Conservation (phyloP, 208 protist genomes). For the Leishmania amazonensis region DNA sequence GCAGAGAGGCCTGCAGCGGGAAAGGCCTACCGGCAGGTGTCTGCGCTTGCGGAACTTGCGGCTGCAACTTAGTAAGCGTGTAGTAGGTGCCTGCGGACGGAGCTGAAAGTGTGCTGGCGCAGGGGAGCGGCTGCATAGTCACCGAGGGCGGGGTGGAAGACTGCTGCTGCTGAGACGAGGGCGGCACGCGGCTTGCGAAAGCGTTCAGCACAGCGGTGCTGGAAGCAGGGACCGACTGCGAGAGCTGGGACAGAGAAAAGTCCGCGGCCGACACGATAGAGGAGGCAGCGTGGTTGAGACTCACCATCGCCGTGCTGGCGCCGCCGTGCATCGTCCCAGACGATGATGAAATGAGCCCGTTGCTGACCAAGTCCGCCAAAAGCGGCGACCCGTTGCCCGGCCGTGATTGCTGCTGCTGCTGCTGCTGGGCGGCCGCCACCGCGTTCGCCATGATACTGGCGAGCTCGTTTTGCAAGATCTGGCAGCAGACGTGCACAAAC, state of each 20-base stretch:
- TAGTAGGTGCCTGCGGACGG: background rate
- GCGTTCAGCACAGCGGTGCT: background rate
- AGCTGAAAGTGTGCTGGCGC: background rate
- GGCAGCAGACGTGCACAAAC: slow-evolving; percentile 80
- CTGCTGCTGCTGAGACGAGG: slow-evolving; percentile 3
- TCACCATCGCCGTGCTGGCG: background rate
- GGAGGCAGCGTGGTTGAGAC: background rate
- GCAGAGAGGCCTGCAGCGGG: slow-evolving; percentile 1
- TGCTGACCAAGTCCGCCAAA: background rate
- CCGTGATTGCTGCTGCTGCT: background rate
- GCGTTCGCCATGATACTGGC: slow-evolving; percentile 27
- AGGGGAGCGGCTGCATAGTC: background rate
- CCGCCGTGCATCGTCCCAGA: slow-evolving; percentile 7
- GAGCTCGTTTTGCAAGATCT: slow-evolving; percentile 43
- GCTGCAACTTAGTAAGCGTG: background rate
- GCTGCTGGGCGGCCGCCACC: background rate
- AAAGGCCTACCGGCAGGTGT: slow-evolving; percentile 2
- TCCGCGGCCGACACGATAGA: background rate
- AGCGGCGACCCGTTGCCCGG: background rate
- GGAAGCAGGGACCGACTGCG: background rate
- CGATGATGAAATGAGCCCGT: background rate
- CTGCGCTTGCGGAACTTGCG: background rate
- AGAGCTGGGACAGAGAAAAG: background rate
- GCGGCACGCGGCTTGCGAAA: background rate
- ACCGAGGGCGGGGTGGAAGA: background rate